Conservation (phyloP, 495 filamentous ascomycete genomes). For the Aspergillus sclerotiicarbonarius region DNA sequence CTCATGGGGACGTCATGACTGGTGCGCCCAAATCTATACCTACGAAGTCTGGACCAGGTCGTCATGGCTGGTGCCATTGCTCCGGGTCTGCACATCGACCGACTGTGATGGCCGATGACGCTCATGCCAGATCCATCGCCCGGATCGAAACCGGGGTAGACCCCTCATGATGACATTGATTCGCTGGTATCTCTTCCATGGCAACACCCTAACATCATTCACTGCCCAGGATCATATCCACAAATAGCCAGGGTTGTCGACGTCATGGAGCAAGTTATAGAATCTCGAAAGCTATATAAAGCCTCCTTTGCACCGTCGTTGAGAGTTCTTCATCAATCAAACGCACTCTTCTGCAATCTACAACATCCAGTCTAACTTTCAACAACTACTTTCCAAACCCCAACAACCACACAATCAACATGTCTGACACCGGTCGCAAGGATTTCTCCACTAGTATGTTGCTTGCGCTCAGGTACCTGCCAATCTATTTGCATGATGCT, state of each 20-base stretch:
- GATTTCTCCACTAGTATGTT: conserved; percentile 58
- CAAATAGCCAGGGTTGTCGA: not conserved
- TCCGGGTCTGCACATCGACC: not conserved
- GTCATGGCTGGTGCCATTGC: not conserved
- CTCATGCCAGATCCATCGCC: not conserved
- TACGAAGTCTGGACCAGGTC: not conserved
- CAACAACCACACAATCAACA: conserved; percentile 42
- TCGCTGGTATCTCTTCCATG: conserved; percentile 6
- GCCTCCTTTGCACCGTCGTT: not conserved
- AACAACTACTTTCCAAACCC: conserved; percentile 10
- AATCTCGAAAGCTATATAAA: conserved; percentile 19
- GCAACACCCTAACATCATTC: not conserved
- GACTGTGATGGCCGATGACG: not conserved
- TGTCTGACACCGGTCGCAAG: conserved; percentile 71
- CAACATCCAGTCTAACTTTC: not conserved
- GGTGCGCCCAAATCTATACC: not conserved
- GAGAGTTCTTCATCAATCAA: not conserved
- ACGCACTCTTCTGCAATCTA: conserved; percentile 3
- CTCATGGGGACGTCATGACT: conserved; percentile 17
- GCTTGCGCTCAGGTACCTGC: not conserved
- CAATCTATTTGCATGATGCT: conserved; percentile 1
- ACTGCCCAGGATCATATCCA: not conserved
- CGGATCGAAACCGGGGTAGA: not conserved
- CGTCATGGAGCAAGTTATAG: conserved; percentile 12
- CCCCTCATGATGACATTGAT: conserved; percentile 3